A percentile compares a stretch with the other conserved stretches of the same genome.
Conservation (phyloP, 371 early-diverging fungal species). For the Circinella minor region DNA sequence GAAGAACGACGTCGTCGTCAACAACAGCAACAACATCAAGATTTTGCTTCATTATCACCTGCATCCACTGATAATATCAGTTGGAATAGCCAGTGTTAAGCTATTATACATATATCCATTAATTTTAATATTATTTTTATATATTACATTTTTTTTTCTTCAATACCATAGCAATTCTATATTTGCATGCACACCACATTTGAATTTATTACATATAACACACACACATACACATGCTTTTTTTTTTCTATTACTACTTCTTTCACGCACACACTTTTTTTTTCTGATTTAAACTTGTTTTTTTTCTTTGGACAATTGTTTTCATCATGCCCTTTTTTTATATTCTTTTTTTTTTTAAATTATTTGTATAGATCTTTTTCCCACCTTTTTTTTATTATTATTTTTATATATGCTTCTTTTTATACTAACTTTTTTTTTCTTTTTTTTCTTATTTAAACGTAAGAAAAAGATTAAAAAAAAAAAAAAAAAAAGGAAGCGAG, state of each 20-base stretch:
- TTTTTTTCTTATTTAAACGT: neutral
- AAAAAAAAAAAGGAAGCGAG: conserved; percentile 12
- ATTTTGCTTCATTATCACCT: conserved; percentile 10
- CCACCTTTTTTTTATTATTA: conserved; percentile 3
- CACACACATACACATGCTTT: conserved; percentile 1
- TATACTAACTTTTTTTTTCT: conserved; percentile 7
- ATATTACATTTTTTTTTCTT: neutral
- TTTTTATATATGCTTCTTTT: conserved; percentile 2
- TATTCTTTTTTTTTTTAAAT: neutral
- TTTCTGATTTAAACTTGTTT: conserved; percentile 6
- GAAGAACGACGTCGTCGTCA: conserved; percentile 30
- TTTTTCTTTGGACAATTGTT: neutral
- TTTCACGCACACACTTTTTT: neutral
- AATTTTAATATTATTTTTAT: neutral
- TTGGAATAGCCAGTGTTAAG: conserved; percentile 6
- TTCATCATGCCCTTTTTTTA: conserved; percentile 11
- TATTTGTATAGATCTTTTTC: conserved; percentile 8
- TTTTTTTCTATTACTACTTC: too few relatives aligned
- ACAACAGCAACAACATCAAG: conserved; percentile 23
- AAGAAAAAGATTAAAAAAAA: neutral
- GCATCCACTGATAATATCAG: conserved; percentile 3
- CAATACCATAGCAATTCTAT: neutral
- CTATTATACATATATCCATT: neutral
- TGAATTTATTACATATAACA: neutral
- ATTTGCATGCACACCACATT: neutral